phyloP scores from a whole-genome alignment of 768 basidiomycete species.

The Tylopilus felleus region DNA sequence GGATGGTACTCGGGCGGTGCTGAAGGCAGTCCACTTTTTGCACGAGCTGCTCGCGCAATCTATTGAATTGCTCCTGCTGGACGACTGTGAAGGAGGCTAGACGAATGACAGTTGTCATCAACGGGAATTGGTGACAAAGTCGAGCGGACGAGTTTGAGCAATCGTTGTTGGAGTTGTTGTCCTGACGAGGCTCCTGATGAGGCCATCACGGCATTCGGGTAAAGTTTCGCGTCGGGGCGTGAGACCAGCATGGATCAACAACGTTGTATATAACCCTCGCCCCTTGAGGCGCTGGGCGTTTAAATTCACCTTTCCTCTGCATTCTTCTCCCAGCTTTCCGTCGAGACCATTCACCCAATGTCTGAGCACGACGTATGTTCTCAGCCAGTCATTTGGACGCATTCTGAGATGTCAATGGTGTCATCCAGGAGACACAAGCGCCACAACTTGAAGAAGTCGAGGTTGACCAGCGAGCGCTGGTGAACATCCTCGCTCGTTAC shows the following conservation, averaged over 20 bases:
- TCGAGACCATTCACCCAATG: neutral
- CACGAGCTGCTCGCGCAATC: too few species aligned
- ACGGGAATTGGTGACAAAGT: too few species aligned
- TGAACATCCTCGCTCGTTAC: slow-evolving; percentile 18
- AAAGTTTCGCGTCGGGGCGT: neutral
- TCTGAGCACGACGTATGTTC: neutral
- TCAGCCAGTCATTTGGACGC: neutral
- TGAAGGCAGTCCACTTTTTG: too few species aligned
- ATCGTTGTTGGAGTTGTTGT: too few species aligned
- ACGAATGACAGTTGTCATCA: too few species aligned
- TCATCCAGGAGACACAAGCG: neutral
- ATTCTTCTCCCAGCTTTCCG: neutral
- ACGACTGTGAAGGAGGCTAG: too few species aligned
- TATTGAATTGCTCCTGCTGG: too few species aligned
- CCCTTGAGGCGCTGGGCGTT: neutral
- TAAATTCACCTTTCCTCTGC: neutral
- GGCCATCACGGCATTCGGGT: too few species aligned
- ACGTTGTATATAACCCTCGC: neutral
- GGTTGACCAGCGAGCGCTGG: slow-evolving; percentile 14
- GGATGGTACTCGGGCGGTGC: too few species aligned
- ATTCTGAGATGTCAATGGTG: neutral
- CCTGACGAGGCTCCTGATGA: too few species aligned
- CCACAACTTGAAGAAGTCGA: slow-evolving; percentile 13
- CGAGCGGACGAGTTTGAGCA: too few species aligned
- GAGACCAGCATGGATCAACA: neutral